Percentiles rank a stretch among this genome's conserved stretches.
Evolutionary conservation across 169 alveolate genomes (phyloP).

Genomic region (Plasmodium ovale): DNA sequence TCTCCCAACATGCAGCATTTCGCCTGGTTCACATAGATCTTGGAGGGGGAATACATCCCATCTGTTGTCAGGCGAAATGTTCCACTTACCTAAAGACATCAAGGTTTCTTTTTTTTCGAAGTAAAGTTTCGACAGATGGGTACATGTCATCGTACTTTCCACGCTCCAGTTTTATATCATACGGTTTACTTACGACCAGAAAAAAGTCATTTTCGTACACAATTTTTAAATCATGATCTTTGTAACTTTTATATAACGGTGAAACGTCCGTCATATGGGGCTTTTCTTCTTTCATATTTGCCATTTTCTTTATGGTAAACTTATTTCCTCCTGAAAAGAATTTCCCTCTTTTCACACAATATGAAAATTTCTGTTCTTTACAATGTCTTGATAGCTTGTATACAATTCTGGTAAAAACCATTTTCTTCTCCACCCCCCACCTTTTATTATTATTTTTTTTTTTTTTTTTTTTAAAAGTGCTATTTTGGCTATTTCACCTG

Average conservation of each 20-base stretch:
- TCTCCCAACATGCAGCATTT: neutral
- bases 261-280: neutral
- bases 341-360: neutral
- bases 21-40: too few relatives aligned
- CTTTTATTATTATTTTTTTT: too few relatives aligned
- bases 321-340: constrained; percentile 1
- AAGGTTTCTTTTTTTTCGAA: constrained; percentile 41
- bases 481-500: neutral
- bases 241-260: constrained; percentile 60
- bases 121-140: constrained; percentile 73
- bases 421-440: too few relatives aligned
- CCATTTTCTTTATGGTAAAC: neutral
- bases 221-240: constrained; percentile 54
- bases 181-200: constrained; percentile 65
- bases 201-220: constrained; percentile 63
- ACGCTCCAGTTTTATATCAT: constrained; percentile 64
- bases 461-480: constrained; percentile 10
- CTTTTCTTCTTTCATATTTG: constrained; percentile 5
- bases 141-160: constrained; percentile 58
- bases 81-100: constrained; percentile 40
- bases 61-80: too few relatives aligned
- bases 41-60: too few relatives aligned
- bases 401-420: constrained; percentile 31
- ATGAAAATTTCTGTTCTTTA: constrained; percentile 15
- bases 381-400: constrained; percentile 13